Evolutionary conservation across 192 early-diverging fungal genomes (phyloP).

Genomic region (Backusella morwellensis): DNA sequence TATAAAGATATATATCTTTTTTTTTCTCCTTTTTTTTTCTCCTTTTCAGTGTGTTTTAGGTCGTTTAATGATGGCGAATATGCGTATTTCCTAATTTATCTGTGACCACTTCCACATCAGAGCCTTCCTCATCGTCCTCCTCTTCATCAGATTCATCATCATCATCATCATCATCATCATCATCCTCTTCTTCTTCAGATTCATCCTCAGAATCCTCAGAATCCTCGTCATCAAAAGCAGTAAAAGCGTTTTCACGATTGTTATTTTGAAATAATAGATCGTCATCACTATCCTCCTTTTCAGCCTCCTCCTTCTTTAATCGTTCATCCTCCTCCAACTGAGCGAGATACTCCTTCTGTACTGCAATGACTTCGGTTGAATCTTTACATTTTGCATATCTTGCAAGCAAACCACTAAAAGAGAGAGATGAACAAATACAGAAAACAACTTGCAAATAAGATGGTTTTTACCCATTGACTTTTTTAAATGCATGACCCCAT

Average conservation of each 20-base stretch:
- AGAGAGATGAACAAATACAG: too few species aligned
- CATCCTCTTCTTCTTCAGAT: conserved; percentile 39
- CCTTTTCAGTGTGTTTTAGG: not conserved
- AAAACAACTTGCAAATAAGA: too few species aligned
- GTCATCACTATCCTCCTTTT: conserved; percentile 31
- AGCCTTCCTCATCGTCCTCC: not conserved
- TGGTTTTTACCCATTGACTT: conserved; percentile 71
- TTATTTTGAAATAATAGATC: conserved; percentile 49
- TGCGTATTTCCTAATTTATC: conserved; percentile 1
- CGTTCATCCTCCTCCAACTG: conserved; percentile 64
- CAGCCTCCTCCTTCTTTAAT: conserved; percentile 32
- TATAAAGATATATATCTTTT: not conserved
- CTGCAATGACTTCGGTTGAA: conserved; percentile 67
- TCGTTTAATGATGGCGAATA: not conserved
- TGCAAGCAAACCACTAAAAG: conserved; percentile 62
- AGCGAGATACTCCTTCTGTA: conserved; percentile 80
- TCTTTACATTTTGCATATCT: conserved; percentile 76
- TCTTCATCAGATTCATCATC: conserved; percentile 33
- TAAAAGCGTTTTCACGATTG: conserved; percentile 46
- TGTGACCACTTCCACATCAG: not conserved
- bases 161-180: conserved; percentile 10
- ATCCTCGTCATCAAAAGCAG: conserved; percentile 21
- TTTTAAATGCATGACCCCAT: conserved; percentile 93
- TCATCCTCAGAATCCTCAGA: conserved; percentile 11
- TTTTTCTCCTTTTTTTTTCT: not conserved